Base-by-base conservation (phyloP, 1,284 basidiomycete species). In the Trametes hirsuta region DNA sequence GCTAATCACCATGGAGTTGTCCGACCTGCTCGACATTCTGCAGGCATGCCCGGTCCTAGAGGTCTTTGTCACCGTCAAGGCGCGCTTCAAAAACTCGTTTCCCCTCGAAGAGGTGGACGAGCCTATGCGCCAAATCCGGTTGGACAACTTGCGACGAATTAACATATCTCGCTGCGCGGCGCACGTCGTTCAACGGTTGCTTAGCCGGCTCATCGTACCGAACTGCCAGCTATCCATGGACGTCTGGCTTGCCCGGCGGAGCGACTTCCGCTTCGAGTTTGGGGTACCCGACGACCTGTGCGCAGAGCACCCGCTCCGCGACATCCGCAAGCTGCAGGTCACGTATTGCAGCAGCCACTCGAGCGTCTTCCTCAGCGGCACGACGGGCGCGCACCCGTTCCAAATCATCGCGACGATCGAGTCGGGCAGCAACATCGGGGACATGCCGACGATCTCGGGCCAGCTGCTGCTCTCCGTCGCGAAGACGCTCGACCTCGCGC, bases 371-470 rank as follows among this genome's bases (percentile, higher is more conserved):
- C 61, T 73, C 62, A 58, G 61, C 30, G 71, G 70, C 37, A 51
- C 45, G 36, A 70, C 68, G 37, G 46, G 47, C 41, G 46, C 56
- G 42, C 65, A 62, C 47, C 69, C 69, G 6, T 72, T 72, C 68
- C 64, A 67, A 53, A 67, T 73, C 61, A 55, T 55, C 50, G 71
- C 68, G 12, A 58, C 66, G 30, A 63, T 72, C 42, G 63, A 60
- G 35, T 56, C 61, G 10, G 58, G 64, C 24, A 59, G 56, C 54
- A 64, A 72, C 51, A 64, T 72, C 36, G 71, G 70, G 8, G 72
- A 73, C 65, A 73, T 73, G 68, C 66, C 69, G 24, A 62, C 67
- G 6, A 66, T 70, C 35, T 68, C 71, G 11, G 69, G 67, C 39
- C 67, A 61, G 21, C 60, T 73, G 36, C 64, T 73, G 55, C 63